Evolutionary conservation across 2,329 filamentous ascomycete genomes (phyloP).

Genomic region (Thelonectria blattea): DNA sequence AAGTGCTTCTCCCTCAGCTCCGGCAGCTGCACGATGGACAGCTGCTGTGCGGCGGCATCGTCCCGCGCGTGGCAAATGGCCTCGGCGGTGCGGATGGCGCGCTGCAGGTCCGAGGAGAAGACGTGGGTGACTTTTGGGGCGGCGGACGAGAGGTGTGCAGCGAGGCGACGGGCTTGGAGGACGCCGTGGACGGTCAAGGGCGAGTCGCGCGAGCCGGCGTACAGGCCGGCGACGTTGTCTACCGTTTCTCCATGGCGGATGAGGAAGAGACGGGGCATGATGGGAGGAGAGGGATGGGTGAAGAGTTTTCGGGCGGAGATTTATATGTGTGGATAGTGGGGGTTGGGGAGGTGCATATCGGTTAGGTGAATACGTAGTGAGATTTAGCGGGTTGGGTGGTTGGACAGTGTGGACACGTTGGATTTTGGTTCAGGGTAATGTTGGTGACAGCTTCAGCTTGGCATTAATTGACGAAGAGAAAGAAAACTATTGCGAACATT

Average conservation of each 20-base stretch:
- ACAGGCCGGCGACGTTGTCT: slow-evolving; percentile 82
- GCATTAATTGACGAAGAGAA: too few relatives aligned
- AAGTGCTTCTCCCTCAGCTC: slow-evolving; percentile 77
- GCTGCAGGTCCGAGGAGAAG: slow-evolving; percentile 79
- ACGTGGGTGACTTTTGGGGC: slow-evolving; percentile 65
- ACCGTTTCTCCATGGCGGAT: slow-evolving; percentile 90
- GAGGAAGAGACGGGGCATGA: slow-evolving; percentile 64
- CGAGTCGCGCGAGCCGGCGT: slow-evolving; percentile 82
- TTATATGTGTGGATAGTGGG: slow-evolving; percentile 19
- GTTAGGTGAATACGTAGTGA: not conserved
- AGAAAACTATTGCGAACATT: not conserved
- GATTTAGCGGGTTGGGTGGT: too few relatives aligned
- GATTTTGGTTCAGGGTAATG: not conserved
- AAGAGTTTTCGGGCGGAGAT: slow-evolving; percentile 1
- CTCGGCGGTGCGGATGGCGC: slow-evolving; percentile 74
- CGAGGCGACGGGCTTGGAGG: slow-evolving; percentile 77
- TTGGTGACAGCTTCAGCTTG: not conserved
- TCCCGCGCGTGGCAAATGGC: slow-evolving; percentile 66
- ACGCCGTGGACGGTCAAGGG: slow-evolving; percentile 81
- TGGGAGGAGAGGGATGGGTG: too few relatives aligned
- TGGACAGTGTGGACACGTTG: too few relatives aligned
- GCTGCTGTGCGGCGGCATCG: slow-evolving; percentile 13
- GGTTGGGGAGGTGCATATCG: slow-evolving; percentile 14
- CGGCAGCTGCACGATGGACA: slow-evolving; percentile 32
- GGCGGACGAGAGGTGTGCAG: slow-evolving; percentile 60